Conservation (phyloP, 345 rosid genomes). For the Rhizophora apiculata region DNA sequence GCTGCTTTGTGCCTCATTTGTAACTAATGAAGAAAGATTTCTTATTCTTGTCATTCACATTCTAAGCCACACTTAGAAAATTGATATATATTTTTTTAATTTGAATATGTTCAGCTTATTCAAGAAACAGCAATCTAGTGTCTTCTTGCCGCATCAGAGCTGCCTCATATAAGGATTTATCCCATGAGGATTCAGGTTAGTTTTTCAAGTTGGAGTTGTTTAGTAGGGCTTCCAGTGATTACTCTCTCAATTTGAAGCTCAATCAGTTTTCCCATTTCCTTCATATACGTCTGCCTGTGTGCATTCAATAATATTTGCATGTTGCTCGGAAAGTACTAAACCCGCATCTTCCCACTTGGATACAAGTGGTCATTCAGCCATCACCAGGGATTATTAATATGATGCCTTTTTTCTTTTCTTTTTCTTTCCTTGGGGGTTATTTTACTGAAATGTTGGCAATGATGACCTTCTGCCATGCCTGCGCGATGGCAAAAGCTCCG, state of each 20-base stretch:
- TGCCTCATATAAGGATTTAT: slow-evolving; percentile 68
- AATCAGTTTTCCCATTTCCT: too few species aligned
- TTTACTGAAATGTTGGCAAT: background rate
- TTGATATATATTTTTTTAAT: background rate
- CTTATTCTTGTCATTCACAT: too few species aligned
- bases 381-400: background rate
- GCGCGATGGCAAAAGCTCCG: slow-evolving; percentile 49
- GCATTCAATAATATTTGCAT: too few species aligned
- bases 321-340: too few species aligned
- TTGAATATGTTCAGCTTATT: slow-evolving; percentile 48
- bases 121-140: slow-evolving; percentile 89
- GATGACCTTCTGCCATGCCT: background rate
- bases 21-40: too few species aligned
- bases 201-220: background rate
- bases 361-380: too few species aligned
- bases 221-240: too few species aligned
- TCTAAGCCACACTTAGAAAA: background rate
- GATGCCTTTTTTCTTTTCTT: background rate
- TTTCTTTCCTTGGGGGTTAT: background rate
- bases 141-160: slow-evolving; percentile 60
- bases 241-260: too few species aligned
- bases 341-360: too few species aligned
- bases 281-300: too few species aligned
- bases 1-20: too few species aligned
- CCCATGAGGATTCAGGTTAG: slow-evolving; percentile 72